Conservation (phyloP, 345 rosid species). For the Excoecaria cochinchinensis region DNA sequence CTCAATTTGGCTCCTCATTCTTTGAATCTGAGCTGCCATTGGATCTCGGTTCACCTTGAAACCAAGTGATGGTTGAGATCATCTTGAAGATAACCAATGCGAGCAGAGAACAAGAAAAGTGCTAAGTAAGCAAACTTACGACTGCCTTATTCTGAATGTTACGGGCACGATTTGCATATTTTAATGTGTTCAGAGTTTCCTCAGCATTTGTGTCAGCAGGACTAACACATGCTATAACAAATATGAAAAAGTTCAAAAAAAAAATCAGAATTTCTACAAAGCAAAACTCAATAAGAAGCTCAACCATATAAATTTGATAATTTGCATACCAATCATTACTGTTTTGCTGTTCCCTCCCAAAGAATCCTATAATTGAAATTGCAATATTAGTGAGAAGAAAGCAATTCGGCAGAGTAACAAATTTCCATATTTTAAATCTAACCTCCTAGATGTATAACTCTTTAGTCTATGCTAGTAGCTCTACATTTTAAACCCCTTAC, state of each 20-base stretch:
- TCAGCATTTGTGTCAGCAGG: slow-evolving; percentile 98
- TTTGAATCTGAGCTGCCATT: slow-evolving; percentile 70
- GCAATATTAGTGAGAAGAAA: background rate
- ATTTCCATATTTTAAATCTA: background rate
- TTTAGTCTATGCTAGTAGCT: background rate
- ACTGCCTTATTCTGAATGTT: slow-evolving; percentile 97
- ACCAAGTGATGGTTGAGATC: background rate
- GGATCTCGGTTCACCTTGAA: slow-evolving; percentile 89
- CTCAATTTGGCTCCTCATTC: slow-evolving; percentile 93
- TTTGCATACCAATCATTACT: slow-evolving; percentile 85
- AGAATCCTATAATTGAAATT: slow-evolving; percentile 65
- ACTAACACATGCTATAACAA: slow-evolving; percentile 83
- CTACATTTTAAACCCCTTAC: background rate
- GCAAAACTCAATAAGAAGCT: slow-evolving; percentile 1
- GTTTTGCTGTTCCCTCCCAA: slow-evolving; percentile 99
- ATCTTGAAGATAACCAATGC: background rate
- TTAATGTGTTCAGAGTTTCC: slow-evolving; percentile 92
- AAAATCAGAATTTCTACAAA: background rate
- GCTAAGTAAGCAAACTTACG: slow-evolving; percentile 42
- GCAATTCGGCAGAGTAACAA: background rate
- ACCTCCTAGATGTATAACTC: background rate
- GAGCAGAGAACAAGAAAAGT: background rate
- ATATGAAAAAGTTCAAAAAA: background rate
- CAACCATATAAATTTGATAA: background rate
- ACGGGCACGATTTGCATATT: slow-evolving; percentile 97